Evolutionary conservation across 352 stramenopile species (phyloP), one percentile per base, ranked within the genome.

Genomic region (Pythium coloratum): DNA sequence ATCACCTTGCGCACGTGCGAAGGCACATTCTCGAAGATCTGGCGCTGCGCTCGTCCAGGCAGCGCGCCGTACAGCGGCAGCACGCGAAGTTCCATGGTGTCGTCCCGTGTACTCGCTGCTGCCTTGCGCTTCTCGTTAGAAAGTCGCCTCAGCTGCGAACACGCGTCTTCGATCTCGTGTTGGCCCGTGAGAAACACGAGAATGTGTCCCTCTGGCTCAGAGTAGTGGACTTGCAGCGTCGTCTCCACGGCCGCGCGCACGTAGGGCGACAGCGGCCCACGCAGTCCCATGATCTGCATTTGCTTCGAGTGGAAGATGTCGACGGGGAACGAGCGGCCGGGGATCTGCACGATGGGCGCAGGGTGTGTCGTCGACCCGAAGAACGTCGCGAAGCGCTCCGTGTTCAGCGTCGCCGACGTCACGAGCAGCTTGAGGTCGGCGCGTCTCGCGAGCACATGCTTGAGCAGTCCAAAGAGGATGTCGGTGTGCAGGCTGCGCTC

Each of bases 401-500:
- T 72, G 64, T 97, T 88, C 28, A 98, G 73, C 50, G 95, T 98
- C 6, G 95, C 95, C 1, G 90, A 98, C 10, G 96, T 98, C 30
- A 99, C 89, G 34, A 99, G 87, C 47, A 99, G 80, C 14, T 94
- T 94, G 49, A 99, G 84, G 66, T 97, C 86, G 7, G 81, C 81
- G 7, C 90, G 80, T 26, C 54, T 62, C 38, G 54, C 34, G 20
- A 91, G 65, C 24, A 96, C 93, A 47, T 88, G 76, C 64, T 94
- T 91, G 36, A 98, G 76, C 28, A 97, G 66, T 79, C 97, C 97
- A 75, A 99, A 98, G 7, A 99, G 76, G 5, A 99, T 90, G 73
- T 99, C 98, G 12, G 97, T 99, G 77, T 99, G 92, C 10, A 99
- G 85, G 71, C 84, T 98, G 26, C 97, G 86, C 77, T 99, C 98